phyloP scores from a whole-genome alignment of 1,284 basidiomycete species.

The Cryptococcus wingfieldii region DNA sequence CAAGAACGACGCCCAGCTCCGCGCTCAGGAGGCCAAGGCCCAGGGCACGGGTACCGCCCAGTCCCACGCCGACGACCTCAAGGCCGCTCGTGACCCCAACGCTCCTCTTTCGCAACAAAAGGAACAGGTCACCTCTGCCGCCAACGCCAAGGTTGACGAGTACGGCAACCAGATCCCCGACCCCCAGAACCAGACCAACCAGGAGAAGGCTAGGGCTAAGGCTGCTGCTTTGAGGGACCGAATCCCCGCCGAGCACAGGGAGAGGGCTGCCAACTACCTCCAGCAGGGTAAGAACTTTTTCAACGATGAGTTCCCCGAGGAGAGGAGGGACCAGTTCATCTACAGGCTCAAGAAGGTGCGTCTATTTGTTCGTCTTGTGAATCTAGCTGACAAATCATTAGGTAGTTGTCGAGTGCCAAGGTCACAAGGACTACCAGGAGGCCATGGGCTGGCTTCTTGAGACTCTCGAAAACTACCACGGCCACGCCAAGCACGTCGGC shows the following conservation, averaged over 20 bases:
- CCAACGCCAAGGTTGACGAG: slow-evolving; percentile 47
- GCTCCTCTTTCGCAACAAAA: slow-evolving; percentile 38
- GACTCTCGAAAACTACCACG: slow-evolving; percentile 69
- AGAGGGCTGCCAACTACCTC: slow-evolving; percentile 9
- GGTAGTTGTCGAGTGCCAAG: slow-evolving; percentile 69
- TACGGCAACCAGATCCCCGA: slow-evolving; percentile 32
- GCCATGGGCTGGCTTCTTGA: slow-evolving; percentile 71
- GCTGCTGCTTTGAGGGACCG: slow-evolving; percentile 54
- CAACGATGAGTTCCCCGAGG: slow-evolving; percentile 81
- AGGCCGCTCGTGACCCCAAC: slow-evolving; percentile 49
- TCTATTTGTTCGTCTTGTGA: neutral
- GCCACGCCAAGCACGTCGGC: slow-evolving; percentile 56
- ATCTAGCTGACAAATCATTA: slow-evolving; percentile 3
- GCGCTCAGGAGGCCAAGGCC: slow-evolving; percentile 36
- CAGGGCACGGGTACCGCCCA: slow-evolving; percentile 35
- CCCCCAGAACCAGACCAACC: slow-evolving; percentile 57
- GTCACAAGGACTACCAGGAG: slow-evolving; percentile 83
- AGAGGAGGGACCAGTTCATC: slow-evolving; percentile 62
- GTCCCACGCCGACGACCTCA: slow-evolving; percentile 53
- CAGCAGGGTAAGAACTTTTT: slow-evolving; percentile 59
- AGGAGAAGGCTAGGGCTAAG: slow-evolving; percentile 51
- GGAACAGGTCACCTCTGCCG: slow-evolving; percentile 22
- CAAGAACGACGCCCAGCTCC: slow-evolving; percentile 34
- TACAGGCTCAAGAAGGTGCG: slow-evolving; percentile 56
- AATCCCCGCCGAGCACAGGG: slow-evolving; percentile 45